Percentiles rank a stretch among this genome's conserved stretches.
Conservation (phyloP, 768 basidiomycete species). For the Boletus edulis region DNA sequence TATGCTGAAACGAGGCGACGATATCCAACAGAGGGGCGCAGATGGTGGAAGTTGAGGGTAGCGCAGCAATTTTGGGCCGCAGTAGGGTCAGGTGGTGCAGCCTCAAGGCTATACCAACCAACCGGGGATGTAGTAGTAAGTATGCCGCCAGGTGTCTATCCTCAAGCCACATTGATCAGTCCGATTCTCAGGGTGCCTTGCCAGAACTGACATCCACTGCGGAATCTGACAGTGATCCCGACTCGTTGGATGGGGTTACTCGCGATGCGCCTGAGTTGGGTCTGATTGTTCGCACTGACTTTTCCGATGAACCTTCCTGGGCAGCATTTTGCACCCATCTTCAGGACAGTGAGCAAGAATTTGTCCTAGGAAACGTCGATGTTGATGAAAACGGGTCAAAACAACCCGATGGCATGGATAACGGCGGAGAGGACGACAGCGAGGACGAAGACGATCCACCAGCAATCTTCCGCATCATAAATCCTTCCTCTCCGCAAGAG, state of each 20-base stretch:
- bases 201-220: slow-evolving; percentile 16
- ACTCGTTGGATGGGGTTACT: slow-evolving; percentile 51
- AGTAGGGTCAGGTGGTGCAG: slow-evolving; percentile 17
- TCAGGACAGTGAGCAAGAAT: slow-evolving; percentile 55
- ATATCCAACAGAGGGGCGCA: slow-evolving; percentile 53
- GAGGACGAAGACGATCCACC: slow-evolving; percentile 31
- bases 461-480: slow-evolving; percentile 52
- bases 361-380: slow-evolving; percentile 32
- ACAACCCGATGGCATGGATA: slow-evolving; percentile 21
- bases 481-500: slow-evolving; percentile 42
- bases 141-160: background rate
- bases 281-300: slow-evolving; percentile 72
- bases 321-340: slow-evolving; percentile 48
- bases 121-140: background rate
- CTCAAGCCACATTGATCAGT: background rate
- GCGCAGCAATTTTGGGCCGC: slow-evolving; percentile 49
- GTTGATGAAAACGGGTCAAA: slow-evolving; percentile 20
- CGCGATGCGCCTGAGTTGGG: slow-evolving; percentile 52
- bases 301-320: slow-evolving; percentile 67
- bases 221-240: slow-evolving; percentile 41
- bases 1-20: slow-evolving; percentile 45
- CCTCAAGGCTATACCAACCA: slow-evolving; percentile 8
- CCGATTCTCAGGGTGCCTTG: slow-evolving; percentile 12
- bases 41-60: slow-evolving; percentile 52
- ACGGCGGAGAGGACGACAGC: slow-evolving; percentile 7